These are phyloP conservation scores for Golovinomyces cichoracearum DNA, from an alignment of 2,329 filamentous ascomycete species.

Conservation along the genomic window DNA sequence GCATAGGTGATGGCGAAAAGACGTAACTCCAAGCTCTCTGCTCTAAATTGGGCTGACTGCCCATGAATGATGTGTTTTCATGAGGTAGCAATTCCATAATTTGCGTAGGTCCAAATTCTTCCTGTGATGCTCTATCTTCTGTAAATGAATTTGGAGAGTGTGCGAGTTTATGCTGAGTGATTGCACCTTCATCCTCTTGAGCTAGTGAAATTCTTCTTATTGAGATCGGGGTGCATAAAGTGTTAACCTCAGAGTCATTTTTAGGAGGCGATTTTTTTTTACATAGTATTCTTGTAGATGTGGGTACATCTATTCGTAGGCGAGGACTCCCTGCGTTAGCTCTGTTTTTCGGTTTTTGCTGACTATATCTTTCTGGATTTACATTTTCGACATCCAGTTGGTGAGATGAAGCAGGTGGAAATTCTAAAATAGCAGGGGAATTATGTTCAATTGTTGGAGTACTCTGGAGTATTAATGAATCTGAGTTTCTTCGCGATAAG, in stretches of 20 bases:
- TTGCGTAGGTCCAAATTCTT: background rate
- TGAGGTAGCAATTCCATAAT: background rate
- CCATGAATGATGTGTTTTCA: background rate
- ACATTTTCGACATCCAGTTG: background rate
- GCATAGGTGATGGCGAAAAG: background rate
- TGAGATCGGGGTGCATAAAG: background rate
- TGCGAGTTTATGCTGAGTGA: background rate
- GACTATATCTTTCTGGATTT: too few relatives aligned
- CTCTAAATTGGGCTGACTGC: background rate
- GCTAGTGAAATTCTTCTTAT: background rate
- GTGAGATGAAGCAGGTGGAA: background rate
- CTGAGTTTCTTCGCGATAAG: background rate
- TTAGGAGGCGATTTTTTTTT: background rate
- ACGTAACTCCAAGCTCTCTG: background rate
- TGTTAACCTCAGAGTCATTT: background rate
- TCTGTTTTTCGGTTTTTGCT: too few relatives aligned
- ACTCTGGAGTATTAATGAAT: background rate
- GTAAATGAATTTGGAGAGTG: background rate
- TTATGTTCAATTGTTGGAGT: background rate
- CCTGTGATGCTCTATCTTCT: background rate
- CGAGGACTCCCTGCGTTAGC: background rate
- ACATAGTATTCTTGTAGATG: background rate
- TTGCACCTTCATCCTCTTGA: background rate
- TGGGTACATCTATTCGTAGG: background rate
- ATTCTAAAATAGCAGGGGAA: background rate